A percentile compares a stretch with the other conserved stretches of the same genome.
These are phyloP conservation scores for Chloris gayana DNA, from an alignment of 176 grass and related monocot species.

Conservation along the genomic window DNA sequence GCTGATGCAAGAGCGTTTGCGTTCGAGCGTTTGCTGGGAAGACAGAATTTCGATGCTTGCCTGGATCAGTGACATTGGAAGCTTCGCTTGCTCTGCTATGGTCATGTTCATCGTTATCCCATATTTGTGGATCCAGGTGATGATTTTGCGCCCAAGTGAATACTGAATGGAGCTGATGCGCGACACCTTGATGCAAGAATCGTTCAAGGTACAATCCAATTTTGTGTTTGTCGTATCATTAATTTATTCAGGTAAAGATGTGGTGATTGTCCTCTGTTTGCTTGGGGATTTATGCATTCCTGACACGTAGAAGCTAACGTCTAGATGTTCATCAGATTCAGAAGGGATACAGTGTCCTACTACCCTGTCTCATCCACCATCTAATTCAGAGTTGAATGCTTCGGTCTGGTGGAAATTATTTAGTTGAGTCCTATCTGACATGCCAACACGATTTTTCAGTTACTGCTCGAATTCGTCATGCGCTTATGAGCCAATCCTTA, in stretches of 20 bases:
- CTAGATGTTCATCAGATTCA: not conserved
- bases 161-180: not conserved
- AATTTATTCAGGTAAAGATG: not conserved
- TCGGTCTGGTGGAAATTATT: not conserved
- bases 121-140: not conserved
- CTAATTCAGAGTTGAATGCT: not conserved
- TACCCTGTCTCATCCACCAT: not conserved
- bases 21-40: not conserved
- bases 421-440: too few species aligned
- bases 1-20: not conserved
- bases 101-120: not conserved
- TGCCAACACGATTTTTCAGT: too few species aligned
- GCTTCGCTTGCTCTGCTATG: not conserved
- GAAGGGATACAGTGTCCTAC: not conserved
- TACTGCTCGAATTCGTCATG: too few species aligned
- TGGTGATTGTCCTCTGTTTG: not conserved
- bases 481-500: too few species aligned
- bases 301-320: not conserved
- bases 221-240: not conserved
- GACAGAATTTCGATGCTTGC: not conserved
- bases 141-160: not conserved
- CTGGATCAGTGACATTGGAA: slow-evolving; percentile 2
- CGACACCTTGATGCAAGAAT: slow-evolving; percentile 1
- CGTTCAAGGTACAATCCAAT: not conserved
- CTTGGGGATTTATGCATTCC: not conserved